Evolutionary conservation across 805 yeast species (phyloP).

Genomic region (Candida odintsovae): DNA sequence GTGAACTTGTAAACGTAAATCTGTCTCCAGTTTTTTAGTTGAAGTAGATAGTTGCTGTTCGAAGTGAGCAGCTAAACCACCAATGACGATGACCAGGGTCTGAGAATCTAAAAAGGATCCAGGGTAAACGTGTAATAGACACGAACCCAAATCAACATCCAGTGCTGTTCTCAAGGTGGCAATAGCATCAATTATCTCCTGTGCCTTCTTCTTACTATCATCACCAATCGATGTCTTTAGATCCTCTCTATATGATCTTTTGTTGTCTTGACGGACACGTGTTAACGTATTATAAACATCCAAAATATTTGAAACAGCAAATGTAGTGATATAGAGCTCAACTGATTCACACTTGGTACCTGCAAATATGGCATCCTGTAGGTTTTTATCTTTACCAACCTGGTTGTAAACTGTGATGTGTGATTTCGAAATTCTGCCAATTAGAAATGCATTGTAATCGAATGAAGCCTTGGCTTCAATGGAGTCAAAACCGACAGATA

Average conservation of each 20-base stretch:
- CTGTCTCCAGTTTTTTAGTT: slow-evolving; percentile 37
- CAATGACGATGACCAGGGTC: slow-evolving; percentile 59
- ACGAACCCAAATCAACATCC: slow-evolving; percentile 50
- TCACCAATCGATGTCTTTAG: slow-evolving; percentile 45
- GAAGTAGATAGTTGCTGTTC: slow-evolving; percentile 35
- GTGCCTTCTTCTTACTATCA: slow-evolving; percentile 11
- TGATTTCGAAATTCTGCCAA: slow-evolving; percentile 45
- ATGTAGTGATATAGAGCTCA: slow-evolving; percentile 67
- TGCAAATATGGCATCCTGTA: slow-evolving; percentile 59
- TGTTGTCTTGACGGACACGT: slow-evolving; percentile 69
- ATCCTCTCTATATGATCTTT: slow-evolving; percentile 69
- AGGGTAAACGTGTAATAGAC: slow-evolving; percentile 71
- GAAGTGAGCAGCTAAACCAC: slow-evolving; percentile 48
- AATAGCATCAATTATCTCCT: slow-evolving; percentile 25
- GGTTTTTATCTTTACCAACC: slow-evolving; percentile 38
- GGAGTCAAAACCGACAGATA: slow-evolving; percentile 50
- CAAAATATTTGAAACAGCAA: slow-evolving; percentile 76
- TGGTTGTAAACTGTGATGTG: slow-evolving; percentile 63
- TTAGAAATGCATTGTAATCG: slow-evolving; percentile 81
- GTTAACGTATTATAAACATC: slow-evolving; percentile 70
- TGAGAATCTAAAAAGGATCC: slow-evolving; percentile 73
- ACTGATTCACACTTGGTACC: slow-evolving; percentile 43
- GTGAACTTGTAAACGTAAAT: slow-evolving; percentile 52
- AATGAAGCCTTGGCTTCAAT: slow-evolving; percentile 61
- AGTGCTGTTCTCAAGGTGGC: slow-evolving; percentile 57